These are phyloP conservation scores for Macrocystidia cucumis DNA, from an alignment of 1,284 basidiomycete species.

Conservation along the genomic window DNA sequence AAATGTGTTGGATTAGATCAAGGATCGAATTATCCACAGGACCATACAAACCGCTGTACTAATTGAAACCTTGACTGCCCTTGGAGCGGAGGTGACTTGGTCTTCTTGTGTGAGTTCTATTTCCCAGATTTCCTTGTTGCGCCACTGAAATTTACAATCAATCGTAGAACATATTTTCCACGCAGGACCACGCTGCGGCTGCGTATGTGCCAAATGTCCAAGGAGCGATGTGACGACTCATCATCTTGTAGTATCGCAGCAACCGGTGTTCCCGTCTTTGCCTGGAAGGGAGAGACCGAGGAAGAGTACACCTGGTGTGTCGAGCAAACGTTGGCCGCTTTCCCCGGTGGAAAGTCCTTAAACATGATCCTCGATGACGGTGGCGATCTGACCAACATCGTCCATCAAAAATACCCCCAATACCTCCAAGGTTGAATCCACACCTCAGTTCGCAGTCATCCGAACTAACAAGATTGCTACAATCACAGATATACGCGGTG, in stretches of 20 bases:
- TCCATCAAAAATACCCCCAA: slow-evolving; percentile 96
- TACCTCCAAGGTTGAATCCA: slow-evolving; percentile 62
- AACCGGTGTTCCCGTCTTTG: slow-evolving; percentile 96
- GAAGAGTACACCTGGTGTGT: slow-evolving; percentile 99
- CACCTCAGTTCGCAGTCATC: slow-evolving; percentile 1
- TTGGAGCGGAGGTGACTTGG: slow-evolving; percentile 98
- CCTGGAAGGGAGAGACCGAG: slow-evolving; percentile 99
- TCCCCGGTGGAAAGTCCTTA: slow-evolving; percentile 72
- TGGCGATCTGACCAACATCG: slow-evolving; percentile 92
- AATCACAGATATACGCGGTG: slow-evolving; percentile 71
- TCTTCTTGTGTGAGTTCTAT: slow-evolving; percentile 80
- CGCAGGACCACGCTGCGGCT: slow-evolving; percentile 97
- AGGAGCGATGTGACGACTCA: slow-evolving; percentile 3
- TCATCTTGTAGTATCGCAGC: slow-evolving; percentile 72
- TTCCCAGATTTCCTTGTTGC: slow-evolving; percentile 3
- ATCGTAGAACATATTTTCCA: slow-evolving; percentile 95
- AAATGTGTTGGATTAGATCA: slow-evolving; percentile 1
- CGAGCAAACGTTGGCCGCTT: slow-evolving; percentile 88
- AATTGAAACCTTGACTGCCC: slow-evolving; percentile 91
- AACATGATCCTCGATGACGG: slow-evolving; percentile 99
- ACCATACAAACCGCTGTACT: slow-evolving; percentile 96
- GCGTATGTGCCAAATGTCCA: slow-evolving; percentile 49
- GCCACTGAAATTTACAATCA: slow-evolving; percentile 6
- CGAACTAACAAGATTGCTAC: slow-evolving; percentile 4
- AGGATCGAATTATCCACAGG: slow-evolving; percentile 33